Evolutionary conservation across 139 green algal species (phyloP).

Genomic region (Ulvella scutata): DNA sequence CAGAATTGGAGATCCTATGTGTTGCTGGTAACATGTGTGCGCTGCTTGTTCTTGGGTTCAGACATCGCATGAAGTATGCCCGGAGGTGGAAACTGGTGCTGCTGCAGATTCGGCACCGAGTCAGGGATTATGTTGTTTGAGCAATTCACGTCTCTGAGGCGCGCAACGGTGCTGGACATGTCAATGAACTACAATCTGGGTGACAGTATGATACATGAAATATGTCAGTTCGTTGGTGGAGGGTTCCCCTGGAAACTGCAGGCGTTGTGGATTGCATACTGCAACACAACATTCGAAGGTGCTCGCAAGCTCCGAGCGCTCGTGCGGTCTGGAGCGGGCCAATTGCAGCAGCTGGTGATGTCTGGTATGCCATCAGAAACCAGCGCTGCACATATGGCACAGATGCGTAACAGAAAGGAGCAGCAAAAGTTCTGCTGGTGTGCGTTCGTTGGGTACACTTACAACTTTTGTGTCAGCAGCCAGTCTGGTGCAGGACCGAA

Average conservation of each 20-base stretch:
- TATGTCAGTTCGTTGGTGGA: background rate
- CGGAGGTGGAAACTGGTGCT: no score
- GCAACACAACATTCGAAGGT: background rate
- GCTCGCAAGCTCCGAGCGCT: background rate
- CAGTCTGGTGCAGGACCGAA: no score
- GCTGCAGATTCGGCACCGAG: no score
- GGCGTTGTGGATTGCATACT: background rate
- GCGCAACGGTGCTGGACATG: background rate
- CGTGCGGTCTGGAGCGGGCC: background rate
- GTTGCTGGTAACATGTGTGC: background rate
- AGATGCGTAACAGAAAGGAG: background rate
- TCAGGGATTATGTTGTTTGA: background rate
- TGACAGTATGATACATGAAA: background rate
- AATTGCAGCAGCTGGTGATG: background rate
- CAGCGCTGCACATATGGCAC: background rate
- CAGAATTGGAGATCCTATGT: background rate
- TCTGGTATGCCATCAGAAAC: background rate
- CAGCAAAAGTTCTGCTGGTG: no score
- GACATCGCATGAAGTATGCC: no score
- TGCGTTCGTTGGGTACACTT: no score
- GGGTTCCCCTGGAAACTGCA: background rate
- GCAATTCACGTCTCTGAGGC: background rate
- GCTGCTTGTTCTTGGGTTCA: no score
- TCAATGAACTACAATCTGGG: background rate
- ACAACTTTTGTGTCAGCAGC: no score